Base-by-base conservation (phyloP, 2,329 filamentous ascomycete genomes). In the Apiospora kogelbergensis region DNA sequence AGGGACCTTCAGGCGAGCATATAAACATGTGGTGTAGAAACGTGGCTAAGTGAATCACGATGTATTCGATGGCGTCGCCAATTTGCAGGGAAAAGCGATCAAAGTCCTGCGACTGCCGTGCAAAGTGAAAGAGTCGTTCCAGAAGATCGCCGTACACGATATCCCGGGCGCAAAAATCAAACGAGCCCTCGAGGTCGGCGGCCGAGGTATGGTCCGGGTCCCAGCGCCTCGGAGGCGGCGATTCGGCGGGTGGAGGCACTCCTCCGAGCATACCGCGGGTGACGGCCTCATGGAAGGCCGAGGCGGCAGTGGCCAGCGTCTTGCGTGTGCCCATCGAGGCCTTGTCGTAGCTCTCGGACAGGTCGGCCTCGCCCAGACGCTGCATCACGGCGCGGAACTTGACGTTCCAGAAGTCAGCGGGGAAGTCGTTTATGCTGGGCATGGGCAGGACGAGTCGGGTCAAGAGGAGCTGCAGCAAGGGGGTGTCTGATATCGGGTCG, bases 341-440 rank as follows among this genome's bases (percentile, higher is more conserved):
- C 79, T 94, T 94, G 78, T 95, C 93, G 75, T 94, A 95, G 77
- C 91, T 94, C 78, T 95, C 93, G 1, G 91, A 94, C 41, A 95
- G 82, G 66, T 93, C 89, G 1, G 89, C 91, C 41, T 89, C 85
- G 10, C 86, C 89, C 67, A 95, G 81, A 74, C 88, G 84, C 73
- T 82, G 80, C 73, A 93, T 82, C 20, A 93, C 78, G 1, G 85
- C 84, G 72, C 88, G 85, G 30, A 91, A 82, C 60, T 88, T 84
- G n/a, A 84, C 82, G 42, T 83, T 84, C 90, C 91, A 94, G 78
- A 92, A 93, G 3, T 88, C 86, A 1, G 82, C 76, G 0, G 88
- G 84, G 2, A 95, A 82, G 70, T 90, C 86, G 66, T 85, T 84
- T 46, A 93, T 78, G 0, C 90, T 91, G 0, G 93, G 93, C 24